These are phyloP conservation scores for Cytospora schulzeri DNA, from an alignment of 2,329 filamentous ascomycete species.

Conservation along the genomic window DNA sequence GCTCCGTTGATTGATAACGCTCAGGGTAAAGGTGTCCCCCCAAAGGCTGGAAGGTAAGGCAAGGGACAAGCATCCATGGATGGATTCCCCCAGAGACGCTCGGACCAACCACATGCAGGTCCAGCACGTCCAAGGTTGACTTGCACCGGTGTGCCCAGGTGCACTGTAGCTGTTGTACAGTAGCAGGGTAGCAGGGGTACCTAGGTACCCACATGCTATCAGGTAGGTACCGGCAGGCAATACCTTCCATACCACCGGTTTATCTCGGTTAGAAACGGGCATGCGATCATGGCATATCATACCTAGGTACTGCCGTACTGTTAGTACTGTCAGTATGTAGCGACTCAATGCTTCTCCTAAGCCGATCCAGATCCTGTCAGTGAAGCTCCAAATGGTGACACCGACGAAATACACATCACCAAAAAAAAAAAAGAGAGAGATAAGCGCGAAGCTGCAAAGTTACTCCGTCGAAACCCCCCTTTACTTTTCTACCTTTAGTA, in stretches of 20 bases:
- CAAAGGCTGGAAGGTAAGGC: neutral
- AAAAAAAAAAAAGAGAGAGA: neutral
- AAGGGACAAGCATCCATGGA: neutral
- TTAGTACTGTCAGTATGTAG: too few relatives aligned
- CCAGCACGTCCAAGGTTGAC: neutral
- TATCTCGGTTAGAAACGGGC: neutral
- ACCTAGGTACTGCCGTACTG: too few relatives aligned
- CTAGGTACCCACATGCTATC: too few relatives aligned
- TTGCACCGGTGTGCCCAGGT: too few relatives aligned
- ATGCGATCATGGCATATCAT: too few relatives aligned
- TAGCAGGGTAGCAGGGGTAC: too few relatives aligned
- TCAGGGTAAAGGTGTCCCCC: neutral
- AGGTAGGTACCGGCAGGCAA: too few relatives aligned
- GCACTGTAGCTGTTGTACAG: too few relatives aligned
- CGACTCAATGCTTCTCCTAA: too few relatives aligned
- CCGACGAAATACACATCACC: slow-evolving; percentile 1
- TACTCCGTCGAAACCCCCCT: neutral
- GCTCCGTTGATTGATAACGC: too few relatives aligned
- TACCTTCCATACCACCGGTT: neutral
- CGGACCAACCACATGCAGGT: neutral
- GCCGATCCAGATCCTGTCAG: neutral
- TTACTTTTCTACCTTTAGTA: neutral
- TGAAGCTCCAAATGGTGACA: neutral
- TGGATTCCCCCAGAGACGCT: neutral
- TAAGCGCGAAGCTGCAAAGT: neutral